Evolutionary conservation across 2,329 filamentous ascomycete genomes (phyloP).

Genomic region (Ophiostoma sp.): DNA sequence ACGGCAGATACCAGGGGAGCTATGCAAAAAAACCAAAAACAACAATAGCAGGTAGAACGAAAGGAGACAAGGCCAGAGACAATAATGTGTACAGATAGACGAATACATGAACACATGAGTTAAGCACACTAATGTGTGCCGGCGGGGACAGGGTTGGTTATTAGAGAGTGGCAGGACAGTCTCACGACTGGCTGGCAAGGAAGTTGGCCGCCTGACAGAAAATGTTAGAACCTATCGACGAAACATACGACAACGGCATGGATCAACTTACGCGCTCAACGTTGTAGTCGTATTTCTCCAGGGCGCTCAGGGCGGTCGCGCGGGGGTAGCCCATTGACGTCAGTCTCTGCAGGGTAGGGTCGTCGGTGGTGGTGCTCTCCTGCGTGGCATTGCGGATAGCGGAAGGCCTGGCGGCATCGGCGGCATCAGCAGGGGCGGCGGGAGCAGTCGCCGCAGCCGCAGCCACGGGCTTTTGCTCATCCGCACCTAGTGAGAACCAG

Average conservation of each 20-base stretch:
- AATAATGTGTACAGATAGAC: neutral
- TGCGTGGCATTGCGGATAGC: constrained; percentile 64
- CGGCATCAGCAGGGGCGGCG: constrained; percentile 25
- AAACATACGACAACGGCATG: neutral
- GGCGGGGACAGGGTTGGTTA: neutral
- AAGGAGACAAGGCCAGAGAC: neutral
- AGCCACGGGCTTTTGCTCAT: constrained; percentile 24
- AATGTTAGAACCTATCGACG: constrained; percentile 8
- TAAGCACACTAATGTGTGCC: neutral
- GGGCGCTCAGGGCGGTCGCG: constrained; percentile 64
- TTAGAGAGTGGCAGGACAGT: neutral
- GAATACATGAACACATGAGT: neutral
- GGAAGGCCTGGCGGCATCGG: constrained; percentile 14
- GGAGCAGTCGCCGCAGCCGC: constrained; percentile 30
- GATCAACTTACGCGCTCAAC: constrained; percentile 71
- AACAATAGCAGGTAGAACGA: neutral
- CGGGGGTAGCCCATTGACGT: constrained; percentile 85
- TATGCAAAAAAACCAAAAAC: constrained; percentile 2
- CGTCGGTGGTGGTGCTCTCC: constrained; percentile 76
- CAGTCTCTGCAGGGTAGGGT: constrained; percentile 83
- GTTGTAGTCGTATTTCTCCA: constrained; percentile 96
- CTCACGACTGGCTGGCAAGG: constrained; percentile 49
- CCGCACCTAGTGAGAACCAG: constrained; percentile 47
- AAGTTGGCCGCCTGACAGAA: constrained; percentile 47
- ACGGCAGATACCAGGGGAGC: neutral